Percentiles rank a stretch among this genome's conserved stretches.
Conservation (phyloP, 257 asterid species). For the Plantago ovata region DNA sequence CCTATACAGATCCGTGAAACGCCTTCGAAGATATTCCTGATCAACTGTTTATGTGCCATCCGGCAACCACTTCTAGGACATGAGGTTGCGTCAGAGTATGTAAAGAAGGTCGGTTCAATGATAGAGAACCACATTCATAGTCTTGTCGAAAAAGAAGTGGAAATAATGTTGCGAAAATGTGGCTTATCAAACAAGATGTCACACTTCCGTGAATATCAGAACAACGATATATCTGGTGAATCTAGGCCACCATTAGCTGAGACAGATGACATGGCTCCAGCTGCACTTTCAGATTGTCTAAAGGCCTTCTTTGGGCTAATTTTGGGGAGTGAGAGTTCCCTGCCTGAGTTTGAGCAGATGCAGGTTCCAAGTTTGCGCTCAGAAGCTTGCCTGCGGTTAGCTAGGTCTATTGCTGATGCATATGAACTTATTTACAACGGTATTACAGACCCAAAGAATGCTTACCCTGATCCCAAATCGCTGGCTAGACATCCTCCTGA, state of each 20-base stretch:
- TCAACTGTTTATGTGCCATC: conserved; percentile 91
- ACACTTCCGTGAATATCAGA: conserved; percentile 41
- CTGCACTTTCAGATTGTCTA: conserved; percentile 71
- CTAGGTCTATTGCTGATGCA: conserved; percentile 66
- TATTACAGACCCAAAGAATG: conserved; percentile 69
- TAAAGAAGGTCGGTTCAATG: conserved; percentile 72
- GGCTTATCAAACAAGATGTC: conserved; percentile 77
- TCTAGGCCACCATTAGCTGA: conserved; percentile 57
- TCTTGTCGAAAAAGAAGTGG: conserved; percentile 80
- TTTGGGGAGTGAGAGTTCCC: conserved; percentile 74
- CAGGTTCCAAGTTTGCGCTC: conserved; percentile 84
- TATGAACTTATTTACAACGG: conserved; percentile 71
- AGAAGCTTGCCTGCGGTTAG: conserved; percentile 63
- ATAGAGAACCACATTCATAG: conserved; percentile 60
- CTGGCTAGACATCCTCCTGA: conserved; percentile 95
- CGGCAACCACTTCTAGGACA: conserved; percentile 76
- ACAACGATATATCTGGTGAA: conserved; percentile 24
- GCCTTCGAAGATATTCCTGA: conserved; percentile 81
- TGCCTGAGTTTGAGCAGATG: conserved; percentile 90
- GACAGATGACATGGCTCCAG: conserved; percentile 61
- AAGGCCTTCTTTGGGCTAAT: conserved; percentile 83
- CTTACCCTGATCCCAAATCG: conserved; percentile 79
- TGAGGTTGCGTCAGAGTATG: conserved; percentile 72
- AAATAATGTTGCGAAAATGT: conserved; percentile 60
- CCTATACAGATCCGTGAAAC: conserved; percentile 72